Conservation (phyloP, 176 grass and related monocot species). For the Bolboschoenus planiculmis region DNA sequence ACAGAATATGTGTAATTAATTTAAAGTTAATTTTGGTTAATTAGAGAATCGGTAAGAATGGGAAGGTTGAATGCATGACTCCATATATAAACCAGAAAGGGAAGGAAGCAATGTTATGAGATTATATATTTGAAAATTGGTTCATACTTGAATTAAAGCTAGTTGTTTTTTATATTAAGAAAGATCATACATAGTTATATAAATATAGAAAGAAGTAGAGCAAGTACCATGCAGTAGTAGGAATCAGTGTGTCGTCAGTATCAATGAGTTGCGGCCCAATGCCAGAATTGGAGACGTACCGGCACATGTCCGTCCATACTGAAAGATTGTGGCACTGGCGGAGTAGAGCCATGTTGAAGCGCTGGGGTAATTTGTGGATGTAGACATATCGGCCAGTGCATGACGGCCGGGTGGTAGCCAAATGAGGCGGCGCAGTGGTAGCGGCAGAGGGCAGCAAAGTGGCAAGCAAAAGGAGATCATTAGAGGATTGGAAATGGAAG, state of each 20-base stretch:
- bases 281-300: constrained; percentile 30
- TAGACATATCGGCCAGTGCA: constrained; percentile 58
- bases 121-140: neutral
- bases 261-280: constrained; percentile 35
- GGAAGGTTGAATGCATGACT: neutral
- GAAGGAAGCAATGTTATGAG: neutral
- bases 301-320: constrained; percentile 50
- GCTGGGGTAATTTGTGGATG: constrained; percentile 37
- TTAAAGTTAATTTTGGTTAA: neutral
- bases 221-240: constrained; percentile 40
- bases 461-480: neutral
- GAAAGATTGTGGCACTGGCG: constrained; percentile 37
- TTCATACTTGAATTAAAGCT: neutral
- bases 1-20: neutral
- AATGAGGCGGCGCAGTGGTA: neutral
- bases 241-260: constrained; percentile 35
- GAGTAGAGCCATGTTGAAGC: constrained; percentile 44
- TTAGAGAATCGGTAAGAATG: neutral
- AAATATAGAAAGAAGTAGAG: neutral
- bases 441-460: neutral
- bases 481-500: constrained; percentile 7
- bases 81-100: neutral
- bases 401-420: neutral
- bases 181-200: neutral
- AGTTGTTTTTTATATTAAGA: neutral